Percentiles rank a stretch among this genome's conserved stretches.
Conservation (phyloP, 345 rosid species). For the Streptanthus diversifolius region DNA sequence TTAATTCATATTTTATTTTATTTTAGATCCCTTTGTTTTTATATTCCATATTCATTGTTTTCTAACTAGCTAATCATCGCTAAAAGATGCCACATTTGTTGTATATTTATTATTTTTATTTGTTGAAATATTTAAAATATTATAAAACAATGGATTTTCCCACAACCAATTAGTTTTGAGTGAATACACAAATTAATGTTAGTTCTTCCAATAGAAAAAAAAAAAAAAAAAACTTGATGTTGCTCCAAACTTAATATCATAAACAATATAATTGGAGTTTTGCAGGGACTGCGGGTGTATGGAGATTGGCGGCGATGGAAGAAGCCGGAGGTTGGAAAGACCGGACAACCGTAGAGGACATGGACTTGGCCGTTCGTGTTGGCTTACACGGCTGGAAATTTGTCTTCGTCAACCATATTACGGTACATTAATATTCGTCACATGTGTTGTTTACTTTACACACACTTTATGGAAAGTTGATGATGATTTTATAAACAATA, state of each 20-base stretch:
- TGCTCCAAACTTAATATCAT: background rate
- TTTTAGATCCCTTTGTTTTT: background rate
- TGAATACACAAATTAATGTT: too few species aligned
- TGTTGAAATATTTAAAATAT: too few species aligned
- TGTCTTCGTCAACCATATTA: slow-evolving; percentile 77
- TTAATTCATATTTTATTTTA: background rate
- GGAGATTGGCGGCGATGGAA: slow-evolving; percentile 93
- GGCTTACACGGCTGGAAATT: slow-evolving; percentile 96
- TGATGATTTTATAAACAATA: background rate
- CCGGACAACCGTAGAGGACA: slow-evolving; percentile 95
- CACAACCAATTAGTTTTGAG: too few species aligned
- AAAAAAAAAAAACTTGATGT: background rate
- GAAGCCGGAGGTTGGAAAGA: slow-evolving; percentile 99
- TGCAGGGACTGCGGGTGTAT: slow-evolving; percentile 90
- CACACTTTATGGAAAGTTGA: slow-evolving; percentile 10
- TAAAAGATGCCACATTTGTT: background rate
- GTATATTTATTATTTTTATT: too few species aligned
- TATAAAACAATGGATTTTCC: too few species aligned
- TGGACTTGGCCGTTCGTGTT: slow-evolving; percentile 96
- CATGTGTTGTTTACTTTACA: slow-evolving; percentile 21
- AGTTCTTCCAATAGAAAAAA: background rate
- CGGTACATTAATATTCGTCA: slow-evolving; percentile 39
- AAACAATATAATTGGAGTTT: background rate
- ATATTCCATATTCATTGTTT: background rate
- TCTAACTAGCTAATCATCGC: background rate